A percentile compares a stretch with the other conserved stretches of the same genome.
Evolutionary conservation across 2,329 filamentous ascomycete genomes (phyloP).

Genomic region (Epichloe brachyelytri): DNA sequence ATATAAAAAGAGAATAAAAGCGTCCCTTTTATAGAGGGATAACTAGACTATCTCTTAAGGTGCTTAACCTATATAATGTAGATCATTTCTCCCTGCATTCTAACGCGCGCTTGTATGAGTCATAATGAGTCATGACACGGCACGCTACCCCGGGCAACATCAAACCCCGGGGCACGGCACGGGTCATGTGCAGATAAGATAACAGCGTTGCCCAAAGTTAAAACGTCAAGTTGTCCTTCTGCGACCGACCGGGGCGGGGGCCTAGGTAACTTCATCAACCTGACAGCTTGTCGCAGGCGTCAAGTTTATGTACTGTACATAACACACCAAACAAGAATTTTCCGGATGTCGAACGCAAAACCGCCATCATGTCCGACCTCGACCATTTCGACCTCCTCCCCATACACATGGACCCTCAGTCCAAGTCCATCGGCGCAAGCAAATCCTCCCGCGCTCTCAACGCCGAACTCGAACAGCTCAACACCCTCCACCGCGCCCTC

Average conservation of each 20-base stretch:
- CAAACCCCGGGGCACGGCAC: slow-evolving; percentile 3
- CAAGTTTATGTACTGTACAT: too few relatives aligned
- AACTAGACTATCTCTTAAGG: too few relatives aligned
- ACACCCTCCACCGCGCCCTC: slow-evolving; percentile 64
- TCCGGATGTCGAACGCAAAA: not conserved
- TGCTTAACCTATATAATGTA: too few relatives aligned
- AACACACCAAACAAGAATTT: not conserved
- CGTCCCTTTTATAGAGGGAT: too few relatives aligned
- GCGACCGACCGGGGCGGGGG: not conserved
- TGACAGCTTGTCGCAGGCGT: not conserved
- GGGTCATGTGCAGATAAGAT: slow-evolving; percentile 27
- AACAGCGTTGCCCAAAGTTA: slow-evolving; percentile 2
- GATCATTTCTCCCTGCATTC: too few relatives aligned
- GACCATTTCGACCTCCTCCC: slow-evolving; percentile 75
- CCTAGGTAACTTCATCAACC: not conserved
- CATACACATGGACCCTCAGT: slow-evolving; percentile 66
- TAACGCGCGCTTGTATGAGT: too few relatives aligned
- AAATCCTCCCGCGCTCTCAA: slow-evolving; percentile 37
- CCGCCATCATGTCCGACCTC: slow-evolving; percentile 38
- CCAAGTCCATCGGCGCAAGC: slow-evolving; percentile 54
- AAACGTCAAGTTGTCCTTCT: slow-evolving; percentile 4
- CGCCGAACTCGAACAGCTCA: slow-evolving; percentile 59
- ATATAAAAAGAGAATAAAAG: too few relatives aligned
- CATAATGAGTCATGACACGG: too few relatives aligned
- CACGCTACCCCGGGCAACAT: too few relatives aligned